Base-by-base conservation (phyloP, 139 green algal species). In the Pycnococcus provasolii region DNA sequence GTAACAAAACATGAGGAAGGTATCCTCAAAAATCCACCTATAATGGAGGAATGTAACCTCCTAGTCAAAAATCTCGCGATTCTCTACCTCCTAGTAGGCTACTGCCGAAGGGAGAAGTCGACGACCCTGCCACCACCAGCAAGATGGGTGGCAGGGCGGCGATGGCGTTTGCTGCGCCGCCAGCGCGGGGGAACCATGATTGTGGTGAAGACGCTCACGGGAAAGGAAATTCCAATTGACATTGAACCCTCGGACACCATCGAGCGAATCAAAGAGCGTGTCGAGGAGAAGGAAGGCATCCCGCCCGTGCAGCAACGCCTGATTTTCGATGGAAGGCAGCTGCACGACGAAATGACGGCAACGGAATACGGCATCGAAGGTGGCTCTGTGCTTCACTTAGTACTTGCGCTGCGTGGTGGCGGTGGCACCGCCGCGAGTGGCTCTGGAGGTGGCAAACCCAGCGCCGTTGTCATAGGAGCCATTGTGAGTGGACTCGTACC, bases 261-360 rank as follows among this genome's bases (percentile, higher is more conserved):
- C 68, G 86, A 95, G 77, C 77, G 94, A 41, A 97, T 99, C 80
- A 99, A 99, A 82, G 94, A 99, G 83, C 81, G 94, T 4, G 89
- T 99, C 57, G 94, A 99, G 77, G 93, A 99, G 79, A 98, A 97
- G 81, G 94, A 99, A 80, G 94, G 94, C 76, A 99, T 99, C 67
- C 94, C 94, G 15, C 94, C 94, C 4, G 83, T 97, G 53, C 94
- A 99, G 85, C 94, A 99, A 71, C 79, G 72, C 4, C 71, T 86
- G 42, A 86, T 86, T 59, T 86, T 85, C 43, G 73, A 74, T 7
- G 94, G 94, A 47, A 98, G 96, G 85, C 89, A 96, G 72, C 96
- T 99, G 93, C 94, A 90, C 67, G 94, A 99, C 58, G 94, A 98
- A 62, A 98, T 97, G 73, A 84, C 74, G 42, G 94, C 94, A 3